Evolutionary conservation across 495 filamentous ascomycete species (phyloP).

Genomic region (Trichoderma erinaceum): DNA sequence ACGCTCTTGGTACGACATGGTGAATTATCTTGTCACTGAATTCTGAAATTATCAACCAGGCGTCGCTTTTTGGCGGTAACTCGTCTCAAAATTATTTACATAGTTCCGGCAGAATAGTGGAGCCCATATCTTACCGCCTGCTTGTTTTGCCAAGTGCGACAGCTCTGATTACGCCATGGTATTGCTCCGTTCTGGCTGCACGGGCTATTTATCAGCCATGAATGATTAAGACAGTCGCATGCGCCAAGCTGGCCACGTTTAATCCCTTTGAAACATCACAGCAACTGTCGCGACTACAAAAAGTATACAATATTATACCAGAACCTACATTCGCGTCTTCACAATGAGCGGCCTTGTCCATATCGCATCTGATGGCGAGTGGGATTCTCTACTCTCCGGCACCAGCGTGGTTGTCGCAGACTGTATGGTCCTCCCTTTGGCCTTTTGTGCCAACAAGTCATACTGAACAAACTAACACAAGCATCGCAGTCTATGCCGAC

Average conservation of each 20-base stretch:
- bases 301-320: background rate
- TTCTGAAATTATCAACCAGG: background rate
- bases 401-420: conserved; percentile 71
- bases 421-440: conserved; percentile 43
- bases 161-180: too few relatives aligned
- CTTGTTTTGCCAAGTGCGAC: background rate
- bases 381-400: conserved; percentile 55
- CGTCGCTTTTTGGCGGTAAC: background rate
- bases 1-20: conserved; percentile 28
- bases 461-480: conserved; percentile 20
- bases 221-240: background rate
- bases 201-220: background rate
- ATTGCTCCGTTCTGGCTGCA: background rate
- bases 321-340: background rate
- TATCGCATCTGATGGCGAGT: conserved; percentile 63
- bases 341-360: conserved; percentile 55
- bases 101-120: background rate
- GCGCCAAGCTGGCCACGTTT: background rate
- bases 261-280: background rate
- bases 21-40: conserved; percentile 1
- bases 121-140: background rate
- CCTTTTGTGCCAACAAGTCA: conserved; percentile 19
- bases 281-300: background rate
- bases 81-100: background rate
- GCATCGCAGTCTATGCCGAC: conserved; percentile 68